Percentiles rank a stretch among this genome's conserved stretches.
Conservation (phyloP, 768 basidiomycete genomes). For the Lentinus tigrinus region DNA sequence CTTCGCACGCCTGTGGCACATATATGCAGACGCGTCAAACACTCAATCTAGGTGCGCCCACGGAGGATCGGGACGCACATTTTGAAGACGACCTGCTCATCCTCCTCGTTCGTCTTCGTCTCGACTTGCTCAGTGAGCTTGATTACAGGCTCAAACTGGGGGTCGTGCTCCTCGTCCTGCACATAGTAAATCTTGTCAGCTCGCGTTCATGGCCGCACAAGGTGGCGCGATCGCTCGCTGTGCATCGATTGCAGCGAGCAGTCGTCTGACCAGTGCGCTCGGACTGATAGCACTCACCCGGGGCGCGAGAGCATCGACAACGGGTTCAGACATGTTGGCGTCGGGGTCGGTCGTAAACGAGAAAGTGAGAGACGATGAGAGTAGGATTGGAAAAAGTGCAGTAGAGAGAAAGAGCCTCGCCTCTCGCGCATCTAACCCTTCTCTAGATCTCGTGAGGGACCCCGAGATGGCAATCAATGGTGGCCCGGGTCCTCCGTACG, state of each 20-base stretch:
- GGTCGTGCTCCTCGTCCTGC: slow-evolving; percentile 77
- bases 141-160: slow-evolving; percentile 95
- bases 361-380: slow-evolving; percentile 5
- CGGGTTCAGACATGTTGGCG: slow-evolving; percentile 25
- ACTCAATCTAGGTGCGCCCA: background rate
- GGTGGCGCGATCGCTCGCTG: slow-evolving; percentile 28
- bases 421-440: slow-evolving; percentile 11
- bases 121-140: slow-evolving; percentile 95
- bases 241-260: slow-evolving; percentile 20
- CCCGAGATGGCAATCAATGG: slow-evolving; percentile 21
- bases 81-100: slow-evolving; percentile 92
- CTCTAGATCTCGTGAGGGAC: slow-evolving; percentile 18
- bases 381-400: slow-evolving; percentile 17
- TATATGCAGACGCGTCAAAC: background rate
- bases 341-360: slow-evolving; percentile 7
- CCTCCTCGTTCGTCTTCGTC: slow-evolving; percentile 92
- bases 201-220: slow-evolving; percentile 6
- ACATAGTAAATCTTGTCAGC: slow-evolving; percentile 16
- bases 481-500: slow-evolving; percentile 6
- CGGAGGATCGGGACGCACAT: slow-evolving; percentile 60
- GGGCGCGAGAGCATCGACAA: slow-evolving; percentile 60
- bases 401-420: slow-evolving; percentile 12
- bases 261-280: slow-evolving; percentile 8
- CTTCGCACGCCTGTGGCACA: slow-evolving; percentile 81
- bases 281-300: slow-evolving; percentile 48